A percentile compares a stretch with the other conserved stretches of the same genome.
Evolutionary conservation across 2,329 filamentous ascomycete species (phyloP).

Genomic region (Aspergillus phoenicis): DNA sequence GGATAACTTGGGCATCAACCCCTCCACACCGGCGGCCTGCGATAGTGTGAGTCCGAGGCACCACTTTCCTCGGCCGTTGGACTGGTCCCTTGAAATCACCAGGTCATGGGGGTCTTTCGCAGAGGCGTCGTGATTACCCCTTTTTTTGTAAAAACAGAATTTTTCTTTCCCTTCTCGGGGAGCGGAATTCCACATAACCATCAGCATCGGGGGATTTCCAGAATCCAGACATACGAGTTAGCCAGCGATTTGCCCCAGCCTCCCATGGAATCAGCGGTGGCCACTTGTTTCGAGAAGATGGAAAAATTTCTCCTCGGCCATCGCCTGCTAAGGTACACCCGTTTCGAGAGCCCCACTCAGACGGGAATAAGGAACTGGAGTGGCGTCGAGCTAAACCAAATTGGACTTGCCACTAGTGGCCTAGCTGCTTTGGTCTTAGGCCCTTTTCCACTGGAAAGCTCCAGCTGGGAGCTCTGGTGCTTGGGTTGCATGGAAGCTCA

Average conservation of each 20-base stretch:
- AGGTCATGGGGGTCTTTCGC: not conserved
- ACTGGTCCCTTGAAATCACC: not conserved
- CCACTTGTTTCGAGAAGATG: constrained; percentile 9
- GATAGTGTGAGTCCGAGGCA: constrained; percentile 18
- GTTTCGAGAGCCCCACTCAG: constrained; percentile 21
- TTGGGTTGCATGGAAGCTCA: constrained; percentile 23
- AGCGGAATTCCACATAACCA: not conserved
- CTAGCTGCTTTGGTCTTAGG: constrained; percentile 11
- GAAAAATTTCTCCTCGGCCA: constrained; percentile 9
- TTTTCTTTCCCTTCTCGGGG: not conserved
- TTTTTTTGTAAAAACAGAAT: not conserved
- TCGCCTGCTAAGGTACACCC: constrained; percentile 9
- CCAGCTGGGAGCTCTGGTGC: constrained; percentile 22
- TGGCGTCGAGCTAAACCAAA: constrained; percentile 26
- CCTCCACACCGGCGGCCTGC: constrained; percentile 19
- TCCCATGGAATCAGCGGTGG: constrained; percentile 9
- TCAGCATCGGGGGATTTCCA: not conserved
- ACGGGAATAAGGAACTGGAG: constrained; percentile 29
- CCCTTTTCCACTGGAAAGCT: constrained; percentile 14
- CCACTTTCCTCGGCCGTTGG: constrained; percentile 16
- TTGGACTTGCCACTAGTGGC: constrained; percentile 18
- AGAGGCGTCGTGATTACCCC: not conserved
- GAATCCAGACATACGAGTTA: not conserved
- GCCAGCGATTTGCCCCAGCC: not conserved
- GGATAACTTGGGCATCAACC: constrained; percentile 25